Base-by-base conservation (phyloP, 2,329 filamentous ascomycete species). In the Ceratocystiopsis sp. region DNA sequence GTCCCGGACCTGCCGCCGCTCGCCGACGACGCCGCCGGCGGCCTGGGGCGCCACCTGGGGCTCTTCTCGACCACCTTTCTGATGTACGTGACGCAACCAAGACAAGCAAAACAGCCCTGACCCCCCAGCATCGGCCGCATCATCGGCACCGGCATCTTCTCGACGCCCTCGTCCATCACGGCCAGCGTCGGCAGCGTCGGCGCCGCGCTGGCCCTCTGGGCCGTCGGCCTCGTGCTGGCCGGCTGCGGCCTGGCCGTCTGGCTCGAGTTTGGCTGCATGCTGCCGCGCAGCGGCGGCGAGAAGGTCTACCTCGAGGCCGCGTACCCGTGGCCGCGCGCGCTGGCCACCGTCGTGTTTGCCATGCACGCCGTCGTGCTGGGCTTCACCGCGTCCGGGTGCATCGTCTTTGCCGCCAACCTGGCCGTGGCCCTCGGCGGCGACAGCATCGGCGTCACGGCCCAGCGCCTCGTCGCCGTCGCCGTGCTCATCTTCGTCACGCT, bases 221-320 rank as follows among this genome's bases (percentile, higher is more conserved):
- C 57, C 3, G 51, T 57, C 16, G 56, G 54, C 43, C 46, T 48
- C 25, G 57, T 76, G 40, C 59, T 78, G 19, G 71, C 74, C 3
- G 73, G 73, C 50, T 67, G 64, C 48, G 74, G 74, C 18, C 61
- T 78, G 13, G 69, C 67, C 43, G 72, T 80, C 5, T 78, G 71
- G 54, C 65, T 79, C 40, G 75, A 78, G 51, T 78, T 77, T 50
- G 75, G 74, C 19, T 63, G 74, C 4, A 72, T 71, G 4, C 75
- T 78, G 34, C 75, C 75, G 3, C 63, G 69, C 34, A 75, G 71
- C 14, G 75, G 75, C 14, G 75, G 75, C 17, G 74, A 78, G 49
- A 79, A 79, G 62, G 75, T 77, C 54, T 79, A 79, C 52, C 68
- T 79, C 40, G 75, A 79, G 52, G 64, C 69, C n/a, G 69, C 74